Conservation (phyloP, 2,329 filamentous ascomycete species). For the Cercospora beticola region DNA sequence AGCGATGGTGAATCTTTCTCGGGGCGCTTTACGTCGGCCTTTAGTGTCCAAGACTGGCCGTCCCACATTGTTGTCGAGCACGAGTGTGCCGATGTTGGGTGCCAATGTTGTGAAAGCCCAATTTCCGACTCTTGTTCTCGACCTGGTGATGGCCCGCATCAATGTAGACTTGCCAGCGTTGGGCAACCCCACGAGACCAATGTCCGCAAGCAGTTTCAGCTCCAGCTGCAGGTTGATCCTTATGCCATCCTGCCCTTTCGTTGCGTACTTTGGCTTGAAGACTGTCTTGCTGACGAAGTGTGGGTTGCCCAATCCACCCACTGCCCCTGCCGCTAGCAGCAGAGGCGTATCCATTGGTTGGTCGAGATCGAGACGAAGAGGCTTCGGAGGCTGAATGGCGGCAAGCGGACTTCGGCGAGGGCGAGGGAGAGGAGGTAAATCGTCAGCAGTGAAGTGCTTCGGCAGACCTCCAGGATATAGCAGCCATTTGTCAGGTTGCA, state of each 20-base stretch:
- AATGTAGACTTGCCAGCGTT: slow-evolving; percentile 97
- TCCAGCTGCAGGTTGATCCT: slow-evolving; percentile 81
- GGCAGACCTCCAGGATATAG: slow-evolving; percentile 77
- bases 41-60: slow-evolving; percentile 59
- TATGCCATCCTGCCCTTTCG: slow-evolving; percentile 77
- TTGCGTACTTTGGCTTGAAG: slow-evolving; percentile 80
- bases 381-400: slow-evolving; percentile 68
- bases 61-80: slow-evolving; percentile 82
- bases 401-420: slow-evolving; percentile 58
- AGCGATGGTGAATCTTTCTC: slow-evolving; percentile 85
- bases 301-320: slow-evolving; percentile 89
- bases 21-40: slow-evolving; percentile 52
- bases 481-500: slow-evolving; percentile 68
- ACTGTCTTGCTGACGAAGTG: slow-evolving; percentile 81
- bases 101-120: slow-evolving; percentile 97
- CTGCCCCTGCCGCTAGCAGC: slow-evolving; percentile 79
- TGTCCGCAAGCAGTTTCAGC: slow-evolving; percentile 90
- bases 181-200: slow-evolving; percentile 89
- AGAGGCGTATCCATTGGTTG: slow-evolving; percentile 79
- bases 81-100: slow-evolving; percentile 93
- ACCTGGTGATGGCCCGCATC: slow-evolving; percentile 81
- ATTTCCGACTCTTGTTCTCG: slow-evolving; percentile 81
- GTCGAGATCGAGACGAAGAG: slow-evolving; percentile 60
- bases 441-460: slow-evolving; percentile 63
- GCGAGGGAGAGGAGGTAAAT: slow-evolving; percentile 58